A percentile compares a stretch with the other conserved stretches of the same genome.
These are phyloP conservation scores for Termitomyces sp. DNA, from an alignment of 1,284 basidiomycete genomes.

Conservation along the genomic window DNA sequence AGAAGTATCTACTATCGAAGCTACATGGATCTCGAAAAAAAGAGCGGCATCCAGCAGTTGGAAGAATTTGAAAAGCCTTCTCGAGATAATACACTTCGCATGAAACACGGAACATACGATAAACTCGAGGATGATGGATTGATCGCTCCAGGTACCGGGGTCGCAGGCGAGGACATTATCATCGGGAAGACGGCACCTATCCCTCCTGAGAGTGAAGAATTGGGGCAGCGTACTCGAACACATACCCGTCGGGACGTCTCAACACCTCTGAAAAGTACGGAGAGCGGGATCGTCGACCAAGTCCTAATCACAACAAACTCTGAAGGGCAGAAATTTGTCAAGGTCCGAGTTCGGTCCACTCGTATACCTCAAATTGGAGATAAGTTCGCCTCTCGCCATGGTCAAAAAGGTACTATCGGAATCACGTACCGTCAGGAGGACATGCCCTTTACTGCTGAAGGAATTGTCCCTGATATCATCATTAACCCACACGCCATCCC, in stretches of 20 bases:
- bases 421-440: conserved; percentile 99
- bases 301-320: conserved; percentile 95
- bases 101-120: conserved; percentile 99
- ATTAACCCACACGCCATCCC: conserved; percentile 99
- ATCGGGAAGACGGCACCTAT: conserved; percentile 99
- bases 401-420: conserved; percentile 99
- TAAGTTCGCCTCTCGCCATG: conserved; percentile 99
- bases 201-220: conserved; percentile 93
- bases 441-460: conserved; percentile 98
- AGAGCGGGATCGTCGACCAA: conserved; percentile 97
- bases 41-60: conserved; percentile 85
- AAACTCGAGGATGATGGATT: conserved; percentile 97
- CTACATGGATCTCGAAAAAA: conserved; percentile 98
- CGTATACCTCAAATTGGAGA: conserved; percentile 97
- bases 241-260: conserved; percentile 95
- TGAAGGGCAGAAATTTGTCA: conserved; percentile 97
- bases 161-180: conserved; percentile 96
- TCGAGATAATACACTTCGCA: conserved; percentile 87
- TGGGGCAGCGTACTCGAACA: conserved; percentile 88
- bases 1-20: conserved; percentile 98
- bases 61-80: conserved; percentile 99
- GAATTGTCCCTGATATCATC: conserved; percentile 94
- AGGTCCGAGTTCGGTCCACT: conserved; percentile 93
- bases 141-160: conserved; percentile 93
- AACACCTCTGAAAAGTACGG: conserved; percentile 95